Conservation (phyloP, 1,139 yeast genomes). For the Blastobotrys petasosporus region DNA sequence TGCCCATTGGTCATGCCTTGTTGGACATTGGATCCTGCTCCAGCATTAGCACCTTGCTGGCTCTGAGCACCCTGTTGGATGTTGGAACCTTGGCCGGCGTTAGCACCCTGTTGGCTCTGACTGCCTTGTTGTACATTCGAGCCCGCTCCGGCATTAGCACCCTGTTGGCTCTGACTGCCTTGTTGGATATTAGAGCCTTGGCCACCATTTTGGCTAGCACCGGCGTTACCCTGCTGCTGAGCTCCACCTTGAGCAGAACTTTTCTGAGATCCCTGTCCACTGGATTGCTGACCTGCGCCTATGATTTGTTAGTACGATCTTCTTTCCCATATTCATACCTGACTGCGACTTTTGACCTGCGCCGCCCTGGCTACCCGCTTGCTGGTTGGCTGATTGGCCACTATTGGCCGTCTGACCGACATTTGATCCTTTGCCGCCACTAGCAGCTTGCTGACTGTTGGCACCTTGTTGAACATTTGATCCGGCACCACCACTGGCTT, state of each 20-base stretch:
- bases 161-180: neutral
- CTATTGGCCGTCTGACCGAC: neutral
- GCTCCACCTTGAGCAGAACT: too few relatives aligned
- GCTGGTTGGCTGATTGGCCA: neutral
- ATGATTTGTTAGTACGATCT: too few relatives aligned
- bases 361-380: neutral
- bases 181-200: neutral
- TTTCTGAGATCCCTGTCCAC: too few relatives aligned
- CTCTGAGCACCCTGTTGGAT: neutral
- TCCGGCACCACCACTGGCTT: too few relatives aligned
- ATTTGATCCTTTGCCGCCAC: neutral
- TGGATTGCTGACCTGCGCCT: too few relatives aligned
- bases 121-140: neutral
- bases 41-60: neutral
- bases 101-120: neutral
- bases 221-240: neutral
- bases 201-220: neutral
- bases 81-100: neutral
- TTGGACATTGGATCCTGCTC: neutral
- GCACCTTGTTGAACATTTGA: too few relatives aligned
- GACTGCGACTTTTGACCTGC: too few relatives aligned
- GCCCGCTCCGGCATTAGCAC: neutral
- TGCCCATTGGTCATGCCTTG: neutral
- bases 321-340: too few relatives aligned
- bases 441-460: neutral